Conservation (phyloP, 2,329 filamentous ascomycete species). For the Beauveria rudraprayagi region DNA sequence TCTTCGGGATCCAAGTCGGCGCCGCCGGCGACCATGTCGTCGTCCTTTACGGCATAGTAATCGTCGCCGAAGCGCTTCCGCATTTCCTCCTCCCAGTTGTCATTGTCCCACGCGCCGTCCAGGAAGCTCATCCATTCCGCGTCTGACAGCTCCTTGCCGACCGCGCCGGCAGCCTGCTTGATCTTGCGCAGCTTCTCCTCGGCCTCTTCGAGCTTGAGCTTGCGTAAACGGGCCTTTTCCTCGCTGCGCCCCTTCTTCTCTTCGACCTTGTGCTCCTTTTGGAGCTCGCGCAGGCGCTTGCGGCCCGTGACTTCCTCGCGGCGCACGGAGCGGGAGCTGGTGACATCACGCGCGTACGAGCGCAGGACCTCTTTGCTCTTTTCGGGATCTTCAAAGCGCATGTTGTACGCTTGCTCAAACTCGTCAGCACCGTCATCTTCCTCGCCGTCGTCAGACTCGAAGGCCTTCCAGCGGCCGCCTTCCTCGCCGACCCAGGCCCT, state of each 20-base stretch:
- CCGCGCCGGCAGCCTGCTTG: slow-evolving; percentile 77
- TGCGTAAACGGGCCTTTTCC: slow-evolving; percentile 75
- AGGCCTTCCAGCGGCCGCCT: slow-evolving; percentile 62
- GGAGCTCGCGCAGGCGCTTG: slow-evolving; percentile 69
- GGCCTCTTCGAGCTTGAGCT: slow-evolving; percentile 84
- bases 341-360: slow-evolving; percentile 82
- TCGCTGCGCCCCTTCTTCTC: slow-evolving; percentile 68
- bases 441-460: slow-evolving; percentile 91
- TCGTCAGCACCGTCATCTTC: slow-evolving; percentile 70
- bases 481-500: slow-evolving; percentile 77
- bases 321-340: slow-evolving; percentile 73
- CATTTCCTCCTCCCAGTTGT: slow-evolving; percentile 89
- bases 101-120: slow-evolving; percentile 81
- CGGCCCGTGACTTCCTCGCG: slow-evolving; percentile 72
- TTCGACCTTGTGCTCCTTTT: slow-evolving; percentile 68
- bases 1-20: slow-evolving; percentile 49
- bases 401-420: slow-evolving; percentile 89
- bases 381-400: slow-evolving; percentile 87
- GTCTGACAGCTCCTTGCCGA: slow-evolving; percentile 56
- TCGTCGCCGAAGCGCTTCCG: slow-evolving; percentile 76
- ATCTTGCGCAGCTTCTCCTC: slow-evolving; percentile 82
- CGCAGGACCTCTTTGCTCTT: slow-evolving; percentile 82
- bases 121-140: slow-evolving; percentile 81
- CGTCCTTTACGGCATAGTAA: slow-evolving; percentile 74
- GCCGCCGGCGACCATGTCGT: slow-evolving; percentile 41